These are phyloP conservation scores for Fusarium nisikadoi DNA, from an alignment of 2,329 filamentous ascomycete species.

Conservation along the genomic window DNA sequence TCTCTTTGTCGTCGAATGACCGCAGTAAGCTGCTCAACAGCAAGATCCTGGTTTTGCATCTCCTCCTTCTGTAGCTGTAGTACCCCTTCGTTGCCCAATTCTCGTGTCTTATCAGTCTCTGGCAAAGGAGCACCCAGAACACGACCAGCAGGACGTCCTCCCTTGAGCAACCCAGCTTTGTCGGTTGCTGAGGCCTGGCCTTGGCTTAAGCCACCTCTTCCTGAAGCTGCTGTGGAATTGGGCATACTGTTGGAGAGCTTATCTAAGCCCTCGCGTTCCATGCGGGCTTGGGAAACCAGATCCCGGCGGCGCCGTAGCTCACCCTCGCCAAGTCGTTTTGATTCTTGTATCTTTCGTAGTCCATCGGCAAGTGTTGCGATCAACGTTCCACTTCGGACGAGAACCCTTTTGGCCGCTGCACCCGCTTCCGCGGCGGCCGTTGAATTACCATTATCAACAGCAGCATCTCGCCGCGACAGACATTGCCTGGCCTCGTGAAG, in stretches of 20 bases:
- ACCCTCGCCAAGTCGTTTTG: conserved; percentile 72
- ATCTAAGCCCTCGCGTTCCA: conserved; percentile 81
- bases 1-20: conserved; percentile 79
- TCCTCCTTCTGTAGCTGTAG: conserved; percentile 78
- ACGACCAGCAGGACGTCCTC: conserved; percentile 61
- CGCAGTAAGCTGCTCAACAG: conserved; percentile 73
- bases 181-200: conserved; percentile 61
- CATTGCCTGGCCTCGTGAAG: conserved; percentile 72
- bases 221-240: conserved; percentile 40
- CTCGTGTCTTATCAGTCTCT: conserved; percentile 80
- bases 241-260: conserved; percentile 71
- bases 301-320: conserved; percentile 79
- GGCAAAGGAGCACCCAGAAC: conserved; percentile 78
- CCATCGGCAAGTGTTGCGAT: conserved; percentile 74
- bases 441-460: conserved; percentile 53
- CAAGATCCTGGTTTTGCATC: conserved; percentile 79
- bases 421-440: conserved; percentile 68
- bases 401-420: conserved; percentile 77
- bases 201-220: conserved; percentile 58
- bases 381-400: conserved; percentile 74
- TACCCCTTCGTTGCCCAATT: conserved; percentile 80
- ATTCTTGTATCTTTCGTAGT: conserved; percentile 66
- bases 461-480: conserved; percentile 73
- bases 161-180: conserved; percentile 60
- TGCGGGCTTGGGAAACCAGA: conserved; percentile 73